These are phyloP conservation scores for Posidonia oceanica DNA, from an alignment of 116 monocot genomes.

Conservation along the genomic window DNA sequence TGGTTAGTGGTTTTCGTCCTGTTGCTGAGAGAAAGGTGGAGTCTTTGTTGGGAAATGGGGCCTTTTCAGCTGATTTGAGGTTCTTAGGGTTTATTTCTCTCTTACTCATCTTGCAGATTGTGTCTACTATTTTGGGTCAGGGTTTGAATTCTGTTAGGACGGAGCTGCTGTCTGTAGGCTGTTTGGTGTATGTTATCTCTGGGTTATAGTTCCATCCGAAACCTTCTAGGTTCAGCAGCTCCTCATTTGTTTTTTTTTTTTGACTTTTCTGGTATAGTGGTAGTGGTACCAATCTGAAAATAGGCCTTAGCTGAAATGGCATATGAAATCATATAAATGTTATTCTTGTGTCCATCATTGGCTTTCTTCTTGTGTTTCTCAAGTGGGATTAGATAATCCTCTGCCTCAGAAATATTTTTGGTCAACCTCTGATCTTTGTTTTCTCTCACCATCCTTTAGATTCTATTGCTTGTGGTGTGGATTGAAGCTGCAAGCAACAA, in stretches of 20 bases:
- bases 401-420: background rate
- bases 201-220: too few species aligned
- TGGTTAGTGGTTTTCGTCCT: background rate
- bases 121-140: background rate
- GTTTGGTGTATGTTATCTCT: too few species aligned
- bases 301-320: background rate
- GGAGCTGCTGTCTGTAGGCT: too few species aligned
- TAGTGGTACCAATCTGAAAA: background rate
- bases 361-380: background rate
- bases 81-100: background rate
- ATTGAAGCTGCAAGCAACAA: conserved; percentile 14
- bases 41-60: background rate
- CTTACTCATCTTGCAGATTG: background rate
- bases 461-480: conserved; percentile 34
- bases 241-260: too few species aligned
- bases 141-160: background rate
- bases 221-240: too few species aligned
- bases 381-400: background rate
- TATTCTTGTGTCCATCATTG: background rate
- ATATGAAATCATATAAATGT: background rate
- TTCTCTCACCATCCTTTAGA: conserved; percentile 18
- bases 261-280: too few species aligned
- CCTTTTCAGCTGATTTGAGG: background rate
- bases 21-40: background rate
- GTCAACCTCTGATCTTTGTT: background rate